A percentile compares a stretch with the other conserved stretches of the same genome.
These are phyloP conservation scores for Noccaea bulbosa DNA, from an alignment of 345 rosid genomes.

Conservation along the genomic window DNA sequence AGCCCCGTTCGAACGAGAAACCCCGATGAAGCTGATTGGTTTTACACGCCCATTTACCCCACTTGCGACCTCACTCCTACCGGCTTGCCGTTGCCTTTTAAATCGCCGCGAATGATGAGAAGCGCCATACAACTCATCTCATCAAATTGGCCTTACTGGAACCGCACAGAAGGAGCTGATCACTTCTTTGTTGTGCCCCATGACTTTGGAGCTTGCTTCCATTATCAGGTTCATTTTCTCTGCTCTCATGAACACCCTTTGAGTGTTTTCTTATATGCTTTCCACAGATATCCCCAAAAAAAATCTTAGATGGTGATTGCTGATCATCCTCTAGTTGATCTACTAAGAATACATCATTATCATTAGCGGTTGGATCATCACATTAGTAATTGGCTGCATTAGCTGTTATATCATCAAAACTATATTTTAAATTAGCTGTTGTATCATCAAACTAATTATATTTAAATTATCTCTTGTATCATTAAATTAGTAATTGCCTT, in stretches of 20 bases:
- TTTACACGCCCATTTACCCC: slow-evolving; percentile 82
- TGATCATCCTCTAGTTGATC: not conserved
- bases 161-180: slow-evolving; percentile 90
- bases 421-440: too few species aligned
- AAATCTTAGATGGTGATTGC: not conserved
- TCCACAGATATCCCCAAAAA: not conserved
- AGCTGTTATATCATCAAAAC: too few species aligned
- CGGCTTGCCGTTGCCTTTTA: slow-evolving; percentile 92
- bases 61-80: slow-evolving; percentile 98
- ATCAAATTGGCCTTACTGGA: slow-evolving; percentile 92
- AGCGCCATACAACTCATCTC: slow-evolving; percentile 87
- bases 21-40: slow-evolving; percentile 97
- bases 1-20: slow-evolving; percentile 88
- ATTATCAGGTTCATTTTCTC: slow-evolving; percentile 65
- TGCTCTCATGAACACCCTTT: not conserved
- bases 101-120: slow-evolving; percentile 94
- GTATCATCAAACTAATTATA: too few species aligned
- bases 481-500: too few species aligned
- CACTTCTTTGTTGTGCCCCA: slow-evolving; percentile 96
- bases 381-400: too few species aligned
- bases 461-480: too few species aligned
- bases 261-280: not conserved
- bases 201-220: slow-evolving; percentile 97
- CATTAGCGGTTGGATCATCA: not conserved
- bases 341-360: not conserved